Base-by-base conservation (phyloP, 257 asterid species). In the Gentiana straminea region DNA sequence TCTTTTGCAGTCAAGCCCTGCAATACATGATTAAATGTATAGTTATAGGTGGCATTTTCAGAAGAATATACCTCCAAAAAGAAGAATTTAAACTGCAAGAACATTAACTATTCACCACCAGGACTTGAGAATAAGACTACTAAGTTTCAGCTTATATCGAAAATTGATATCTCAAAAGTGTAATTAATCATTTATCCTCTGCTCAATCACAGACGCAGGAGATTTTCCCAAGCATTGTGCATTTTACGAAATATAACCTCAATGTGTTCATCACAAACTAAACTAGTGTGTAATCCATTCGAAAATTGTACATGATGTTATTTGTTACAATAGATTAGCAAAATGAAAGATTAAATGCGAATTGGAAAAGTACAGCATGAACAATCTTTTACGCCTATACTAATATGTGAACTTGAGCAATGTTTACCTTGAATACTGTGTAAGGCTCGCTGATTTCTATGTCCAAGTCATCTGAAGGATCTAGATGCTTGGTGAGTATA, bases 391-490 rank as follows among this genome's bases (percentile, higher is more conserved):
- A 84, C 92, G 24, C 24, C 24, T 24, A 24, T 24, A 24, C 24
- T 24, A 24, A 24, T 24, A 24, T 24, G 24, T 24, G 24, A 24
- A 24, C 24, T 24, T 24, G 24, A 24, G 24, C 24, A 24, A 24
- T 24, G 24, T 24, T 24, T 24, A 24, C 24, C 86, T 74, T 83
- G 69, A 91, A 84, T 58, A 84, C 95, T 72, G 66, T 76, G 77
- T 91, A 87, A 1, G 98, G 96, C 69, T 87, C 96, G 52, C 83
- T 79, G 53, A 87, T 70, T 51, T 83, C 84, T 39, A 83, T 75
- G 64, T 84, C 89, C 60, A 73, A 62, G 55, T 81, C 95, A 64
- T 80, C 93, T 41, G 83, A 74, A 67, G 86, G 90, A 72, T 91
- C 84, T 10, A 91, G 84, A 60, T 87, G 86, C 70, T 79, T 84